Evolutionary conservation across 1,284 basidiomycete species (phyloP).

Genomic region (Cerioporus squamosus): DNA sequence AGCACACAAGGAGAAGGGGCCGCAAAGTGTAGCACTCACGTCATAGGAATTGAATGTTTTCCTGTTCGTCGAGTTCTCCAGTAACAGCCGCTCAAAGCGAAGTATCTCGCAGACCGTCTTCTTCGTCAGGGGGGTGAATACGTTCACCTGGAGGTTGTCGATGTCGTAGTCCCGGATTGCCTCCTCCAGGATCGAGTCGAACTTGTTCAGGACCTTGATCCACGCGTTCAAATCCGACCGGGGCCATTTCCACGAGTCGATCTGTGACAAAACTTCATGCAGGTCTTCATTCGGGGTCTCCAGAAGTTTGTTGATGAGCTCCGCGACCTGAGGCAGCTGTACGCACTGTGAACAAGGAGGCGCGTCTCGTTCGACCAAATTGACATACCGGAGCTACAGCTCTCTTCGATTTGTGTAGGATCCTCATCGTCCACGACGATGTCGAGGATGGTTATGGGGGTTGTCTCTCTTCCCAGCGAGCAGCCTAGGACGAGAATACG

Average conservation of each 20-base stretch:
- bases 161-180: constrained; percentile 85
- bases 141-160: constrained; percentile 81
- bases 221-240: constrained; percentile 97
- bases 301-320: constrained; percentile 73
- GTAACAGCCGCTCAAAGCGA: constrained; percentile 84
- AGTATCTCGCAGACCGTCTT: constrained; percentile 82
- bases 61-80: constrained; percentile 98
- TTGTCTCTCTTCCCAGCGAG: constrained; percentile 20
- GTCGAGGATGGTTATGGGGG: constrained; percentile 41
- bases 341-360: background rate
- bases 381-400: constrained; percentile 65
- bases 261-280: constrained; percentile 61
- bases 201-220: constrained; percentile 94
- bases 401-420: constrained; percentile 79
- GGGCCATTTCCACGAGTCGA: constrained; percentile 92
- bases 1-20: constrained; percentile 6
- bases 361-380: constrained; percentile 13
- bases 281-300: constrained; percentile 70
- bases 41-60: constrained; percentile 98
- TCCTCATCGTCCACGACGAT: constrained; percentile 73
- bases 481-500: constrained; percentile 10
- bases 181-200: constrained; percentile 87
- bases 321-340: constrained; percentile 77
- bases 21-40: constrained; percentile 60
- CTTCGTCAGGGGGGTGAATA: constrained; percentile 82